Percentiles rank a stretch among this genome's conserved stretches.
Evolutionary conservation across 352 stramenopile genomes (phyloP).

Genomic region (Globisporangium polare): DNA sequence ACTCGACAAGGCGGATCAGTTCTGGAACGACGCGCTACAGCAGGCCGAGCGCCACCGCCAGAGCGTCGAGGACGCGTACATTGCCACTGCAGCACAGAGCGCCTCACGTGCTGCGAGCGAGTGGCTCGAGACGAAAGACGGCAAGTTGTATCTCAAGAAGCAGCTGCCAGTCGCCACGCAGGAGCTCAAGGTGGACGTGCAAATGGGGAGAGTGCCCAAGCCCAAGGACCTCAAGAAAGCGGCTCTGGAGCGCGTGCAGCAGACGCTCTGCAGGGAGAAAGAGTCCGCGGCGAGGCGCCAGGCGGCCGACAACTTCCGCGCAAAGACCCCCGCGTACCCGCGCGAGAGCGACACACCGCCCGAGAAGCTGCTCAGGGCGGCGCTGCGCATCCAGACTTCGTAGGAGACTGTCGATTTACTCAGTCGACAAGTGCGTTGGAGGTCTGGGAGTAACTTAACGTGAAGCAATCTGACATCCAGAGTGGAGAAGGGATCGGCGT

Average conservation of each 20-base stretch:
- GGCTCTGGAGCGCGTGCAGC: slow-evolving; percentile 5
- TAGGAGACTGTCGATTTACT: background rate
- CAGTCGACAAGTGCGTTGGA: no score
- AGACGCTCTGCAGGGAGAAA: slow-evolving; percentile 7
- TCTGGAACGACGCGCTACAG: slow-evolving; percentile 34
- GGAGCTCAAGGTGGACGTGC: slow-evolving; percentile 48
- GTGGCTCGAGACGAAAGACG: slow-evolving; percentile 69
- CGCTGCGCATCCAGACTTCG: background rate
- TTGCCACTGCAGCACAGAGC: slow-evolving; percentile 14
- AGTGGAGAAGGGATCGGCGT: no score
- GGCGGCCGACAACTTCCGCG: slow-evolving; percentile 11
- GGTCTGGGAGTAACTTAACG: no score
- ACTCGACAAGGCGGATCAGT: slow-evolving; percentile 24
- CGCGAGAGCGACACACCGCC: background rate
- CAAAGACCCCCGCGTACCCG: slow-evolving; percentile 5
- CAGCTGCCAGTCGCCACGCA: slow-evolving; percentile 32
- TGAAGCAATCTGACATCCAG: no score
- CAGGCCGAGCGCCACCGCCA: slow-evolving; percentile 35
- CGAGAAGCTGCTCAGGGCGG: slow-evolving; percentile 1
- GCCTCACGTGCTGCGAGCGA: slow-evolving; percentile 24
- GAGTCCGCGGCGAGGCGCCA: slow-evolving; percentile 1
- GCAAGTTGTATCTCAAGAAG: slow-evolving; percentile 58
- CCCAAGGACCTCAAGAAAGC: slow-evolving; percentile 14
- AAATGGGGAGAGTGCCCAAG: slow-evolving; percentile 43
- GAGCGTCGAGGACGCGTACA: slow-evolving; percentile 29